Base-by-base conservation (phyloP, 2,329 filamentous ascomycete species). In the Lasiodiplodia citricola region DNA sequence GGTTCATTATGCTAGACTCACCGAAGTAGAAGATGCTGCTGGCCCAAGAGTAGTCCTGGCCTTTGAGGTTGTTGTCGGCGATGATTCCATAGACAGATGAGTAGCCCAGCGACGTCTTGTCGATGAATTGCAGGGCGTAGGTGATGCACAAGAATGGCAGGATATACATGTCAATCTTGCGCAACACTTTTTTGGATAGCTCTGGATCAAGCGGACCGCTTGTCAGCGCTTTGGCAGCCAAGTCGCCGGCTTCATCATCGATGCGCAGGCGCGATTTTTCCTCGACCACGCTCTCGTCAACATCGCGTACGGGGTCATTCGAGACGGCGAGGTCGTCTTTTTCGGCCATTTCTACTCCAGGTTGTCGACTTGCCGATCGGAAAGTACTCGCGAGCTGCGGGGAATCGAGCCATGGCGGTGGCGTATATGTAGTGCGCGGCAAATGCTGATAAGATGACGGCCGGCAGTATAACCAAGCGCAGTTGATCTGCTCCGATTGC, bases 101-200 rank as follows among this genome's bases (percentile, higher is more conserved):
- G 54, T 67, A 67, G 2, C 79, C 81, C 1, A 90, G 80, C 0
- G 87, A 88, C 0, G 87, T 85, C 76, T 91, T 91, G 79, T 90
- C 88, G 10, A 90, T 80, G 16, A 84, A 85, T 71, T 90, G 88
- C 0, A 90, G 82, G 73, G 88, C 90, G 77, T 90, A 91, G 23
- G 89, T 86, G 7, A 83, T 82, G 11, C 90, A 80, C 68, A 91
- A 85, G 64, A 87, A 82, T 0, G 86, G 85, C 14, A 87, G 76
- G 25, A 88, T 81, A 67, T 80, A 75, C 31, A 84, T 74, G 72
- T 87, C 86, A 66, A 87, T 87, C 70, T 81, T 82, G 35, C 81
- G 80, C 51, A 87, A 76, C 4, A 67, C 54, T 16, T 21, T 51
- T 47, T 64, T 64, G 7, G 60, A 64, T n/a, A 52, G 2, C 31